Evolutionary conservation across 768 basidiomycete genomes (phyloP).

Genomic region (Rhodotorula graminis): DNA sequence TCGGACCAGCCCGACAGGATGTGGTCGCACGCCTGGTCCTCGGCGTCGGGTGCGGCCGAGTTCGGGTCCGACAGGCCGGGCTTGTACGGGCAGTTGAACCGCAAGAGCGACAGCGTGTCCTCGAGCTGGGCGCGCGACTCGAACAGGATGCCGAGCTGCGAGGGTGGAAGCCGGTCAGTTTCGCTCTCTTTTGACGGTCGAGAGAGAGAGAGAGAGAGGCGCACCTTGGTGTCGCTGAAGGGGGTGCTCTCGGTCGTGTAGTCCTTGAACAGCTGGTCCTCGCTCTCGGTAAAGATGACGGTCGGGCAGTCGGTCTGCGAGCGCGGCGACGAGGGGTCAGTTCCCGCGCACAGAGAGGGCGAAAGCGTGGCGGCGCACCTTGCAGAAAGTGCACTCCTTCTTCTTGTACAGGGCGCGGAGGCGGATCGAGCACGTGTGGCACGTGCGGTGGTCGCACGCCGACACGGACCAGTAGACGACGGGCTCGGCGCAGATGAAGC

Average conservation of each 20-base stretch:
- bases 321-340: slow-evolving; percentile 18
- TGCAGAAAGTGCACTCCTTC: slow-evolving; percentile 90
- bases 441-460: slow-evolving; percentile 88
- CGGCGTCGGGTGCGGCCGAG: not conserved
- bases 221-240: slow-evolving; percentile 38
- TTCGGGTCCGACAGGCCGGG: not conserved
- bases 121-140: slow-evolving; percentile 94
- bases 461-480: slow-evolving; percentile 85
- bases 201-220: not conserved
- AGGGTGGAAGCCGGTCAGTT: not conserved
- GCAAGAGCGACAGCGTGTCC: slow-evolving; percentile 78
- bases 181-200: not conserved
- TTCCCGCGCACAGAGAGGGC: too few species aligned
- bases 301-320: slow-evolving; percentile 37
- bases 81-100: slow-evolving; percentile 77
- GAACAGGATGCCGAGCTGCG: slow-evolving; percentile 71
- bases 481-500: slow-evolving; percentile 93
- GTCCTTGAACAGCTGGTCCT: slow-evolving; percentile 20
- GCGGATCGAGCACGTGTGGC: slow-evolving; percentile 86
- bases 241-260: slow-evolving; percentile 34
- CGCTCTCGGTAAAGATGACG: slow-evolving; percentile 30
- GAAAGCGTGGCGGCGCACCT: too few species aligned
- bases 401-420: slow-evolving; percentile 90
- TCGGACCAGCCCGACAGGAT: slow-evolving; percentile 84
- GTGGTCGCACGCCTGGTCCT: slow-evolving; percentile 66